These are phyloP conservation scores for Sorghum bicolor DNA, from an alignment of 176 grass and related monocot genomes.

Conservation along the genomic window DNA sequence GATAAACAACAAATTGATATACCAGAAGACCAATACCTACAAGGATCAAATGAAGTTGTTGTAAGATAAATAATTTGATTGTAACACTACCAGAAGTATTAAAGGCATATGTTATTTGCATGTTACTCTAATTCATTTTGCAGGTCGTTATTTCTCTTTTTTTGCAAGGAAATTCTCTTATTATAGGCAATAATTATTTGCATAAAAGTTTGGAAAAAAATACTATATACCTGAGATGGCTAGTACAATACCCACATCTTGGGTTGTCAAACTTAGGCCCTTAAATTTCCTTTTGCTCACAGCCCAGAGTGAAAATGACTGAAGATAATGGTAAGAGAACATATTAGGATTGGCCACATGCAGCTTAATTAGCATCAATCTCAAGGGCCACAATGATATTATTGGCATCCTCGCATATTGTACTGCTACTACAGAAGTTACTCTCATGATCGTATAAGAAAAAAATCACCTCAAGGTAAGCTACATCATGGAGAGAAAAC, in stretches of 20 bases:
- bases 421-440: background rate
- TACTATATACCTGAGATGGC: slow-evolving; percentile 48
- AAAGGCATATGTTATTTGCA: background rate
- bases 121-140: background rate
- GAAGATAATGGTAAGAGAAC: slow-evolving; percentile 25
- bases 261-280: slow-evolving; percentile 57
- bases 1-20: slow-evolving; percentile 49
- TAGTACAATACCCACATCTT: slow-evolving; percentile 54
- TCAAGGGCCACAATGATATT: background rate
- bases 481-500: slow-evolving; percentile 56
- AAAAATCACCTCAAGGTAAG: slow-evolving; percentile 55
- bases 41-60: slow-evolving; percentile 4
- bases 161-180: background rate
- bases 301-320: slow-evolving; percentile 76
- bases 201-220: background rate
- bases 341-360: background rate
- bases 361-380: background rate
- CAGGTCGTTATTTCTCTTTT: background rate
- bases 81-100: background rate
- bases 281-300: slow-evolving; percentile 58
- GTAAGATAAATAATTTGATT: background rate
- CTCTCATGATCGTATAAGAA: background rate
- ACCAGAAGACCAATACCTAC: slow-evolving; percentile 53
- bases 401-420: background rate
- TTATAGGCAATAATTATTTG: background rate